These are phyloP conservation scores for Salvia sclarea DNA, from an alignment of 305 asterid species.

Conservation along the genomic window DNA sequence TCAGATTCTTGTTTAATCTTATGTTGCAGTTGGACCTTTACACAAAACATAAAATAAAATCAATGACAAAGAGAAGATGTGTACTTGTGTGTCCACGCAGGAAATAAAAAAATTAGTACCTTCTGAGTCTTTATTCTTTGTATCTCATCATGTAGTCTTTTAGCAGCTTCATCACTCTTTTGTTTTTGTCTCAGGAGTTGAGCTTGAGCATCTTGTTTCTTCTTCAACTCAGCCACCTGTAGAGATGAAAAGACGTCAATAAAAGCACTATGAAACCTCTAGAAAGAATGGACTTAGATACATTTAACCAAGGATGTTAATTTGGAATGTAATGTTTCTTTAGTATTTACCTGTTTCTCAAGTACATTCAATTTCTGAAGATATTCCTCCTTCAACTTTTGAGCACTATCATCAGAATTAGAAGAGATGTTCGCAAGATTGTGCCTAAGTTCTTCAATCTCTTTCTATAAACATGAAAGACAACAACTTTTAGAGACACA, in stretches of 20 bases:
- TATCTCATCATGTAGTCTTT: slow-evolving; percentile 80
- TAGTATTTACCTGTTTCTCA: slow-evolving; percentile 70
- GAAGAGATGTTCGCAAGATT: slow-evolving; percentile 70
- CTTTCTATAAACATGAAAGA: slow-evolving; percentile 55
- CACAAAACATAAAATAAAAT: slow-evolving; percentile 28
- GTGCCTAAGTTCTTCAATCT: slow-evolving; percentile 79
- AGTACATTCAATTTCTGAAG: slow-evolving; percentile 90
- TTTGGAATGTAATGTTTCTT: not conserved
- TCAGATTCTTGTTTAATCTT: slow-evolving; percentile 98
- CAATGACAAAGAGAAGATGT: slow-evolving; percentile 28
- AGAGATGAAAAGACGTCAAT: slow-evolving; percentile 33
- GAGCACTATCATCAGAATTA: slow-evolving; percentile 89
- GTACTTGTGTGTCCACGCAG: slow-evolving; percentile 15
- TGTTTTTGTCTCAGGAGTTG: slow-evolving; percentile 93
- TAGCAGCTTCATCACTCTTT: slow-evolving; percentile 96
- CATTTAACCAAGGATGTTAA: slow-evolving; percentile 4
- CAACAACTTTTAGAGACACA: slow-evolving; percentile 22
- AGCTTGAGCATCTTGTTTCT: slow-evolving; percentile 98
- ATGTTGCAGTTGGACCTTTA: slow-evolving; percentile 95
- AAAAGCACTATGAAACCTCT: not conserved
- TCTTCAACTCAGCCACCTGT: slow-evolving; percentile 89
- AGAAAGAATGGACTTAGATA: slow-evolving; percentile 31
- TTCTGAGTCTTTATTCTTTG: slow-evolving; percentile 89
- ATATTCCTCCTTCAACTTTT: slow-evolving; percentile 87
- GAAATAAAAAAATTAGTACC: slow-evolving; percentile 45